These are phyloP conservation scores for Andrographis paniculata DNA, from an alignment of 305 asterid species.

Conservation along the genomic window DNA sequence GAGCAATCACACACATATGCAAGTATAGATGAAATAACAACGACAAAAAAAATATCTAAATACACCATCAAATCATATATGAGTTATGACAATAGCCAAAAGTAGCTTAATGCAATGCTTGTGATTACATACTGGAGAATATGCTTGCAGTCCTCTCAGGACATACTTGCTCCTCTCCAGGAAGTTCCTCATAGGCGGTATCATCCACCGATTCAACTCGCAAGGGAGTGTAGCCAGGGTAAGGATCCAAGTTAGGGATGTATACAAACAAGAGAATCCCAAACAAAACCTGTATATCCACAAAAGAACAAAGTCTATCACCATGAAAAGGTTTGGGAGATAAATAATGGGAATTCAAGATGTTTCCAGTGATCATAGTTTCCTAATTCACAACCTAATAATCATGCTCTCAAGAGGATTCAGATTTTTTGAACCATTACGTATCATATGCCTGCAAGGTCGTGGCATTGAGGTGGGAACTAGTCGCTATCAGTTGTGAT, in stretches of 20 bases:
- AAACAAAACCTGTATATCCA: conserved; percentile 56
- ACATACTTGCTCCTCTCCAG: conserved; percentile 81
- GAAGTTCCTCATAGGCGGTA: conserved; percentile 79
- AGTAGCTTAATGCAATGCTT: no score
- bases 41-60: conserved; percentile 7
- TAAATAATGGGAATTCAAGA: conserved; percentile 8
- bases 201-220: conserved; percentile 43
- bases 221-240: conserved; percentile 69
- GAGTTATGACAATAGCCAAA: conserved; percentile 13
- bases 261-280: conserved; percentile 70
- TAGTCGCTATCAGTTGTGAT: conserved; percentile 4
- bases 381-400: not conserved
- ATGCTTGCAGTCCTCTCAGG: conserved; percentile 83
- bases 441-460: not conserved
- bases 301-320: conserved; percentile 15
- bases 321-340: conserved; percentile 8
- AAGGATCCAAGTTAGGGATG: conserved; percentile 75
- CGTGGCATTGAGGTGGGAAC: conserved; percentile 1
- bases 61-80: conserved; percentile 9
- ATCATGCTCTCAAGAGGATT: not conserved
- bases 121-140: conserved; percentile 49
- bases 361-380: not conserved
- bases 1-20: conserved; percentile 3
- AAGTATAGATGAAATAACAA: conserved; percentile 10
- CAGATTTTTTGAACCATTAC: conserved; percentile 1